Base-by-base conservation (phyloP, 148 eudicot genomes). In the Persicaria tinctoria region DNA sequence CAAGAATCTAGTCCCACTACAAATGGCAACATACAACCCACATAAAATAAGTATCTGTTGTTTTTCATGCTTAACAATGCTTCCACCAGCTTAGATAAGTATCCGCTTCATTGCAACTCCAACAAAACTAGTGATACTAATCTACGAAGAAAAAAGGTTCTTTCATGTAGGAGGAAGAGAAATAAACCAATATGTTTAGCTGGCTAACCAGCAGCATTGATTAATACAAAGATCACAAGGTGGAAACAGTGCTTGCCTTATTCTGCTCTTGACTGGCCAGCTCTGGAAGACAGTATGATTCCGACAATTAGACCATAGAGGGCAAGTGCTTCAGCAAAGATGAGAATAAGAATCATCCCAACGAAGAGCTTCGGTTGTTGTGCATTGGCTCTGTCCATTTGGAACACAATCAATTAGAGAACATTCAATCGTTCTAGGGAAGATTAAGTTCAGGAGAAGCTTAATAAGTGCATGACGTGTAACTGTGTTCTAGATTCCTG, bases 241-340 rank as follows among this genome's bases (percentile, higher is more conserved):
- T 11, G 66, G 18, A 17, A 48, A 46, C 2, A 44, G 18, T 48
- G 74, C 54, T 71, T 47, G 54, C 74, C 84, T 83, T 81, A 85
- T 69, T 85, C 88, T 48, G 88, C 88, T 81, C 86, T 83, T 20
- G 89, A 86, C 64, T 86, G 89, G 45, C 89, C 89, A 74, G 89
- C 89, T 32, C 89, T 83, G 38, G 89, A 86, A 71, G 86, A 84
- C 82, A 86, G 76, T 76, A 86, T 86, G 76, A 86, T 86, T 17
- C 86, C 89, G 6, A 86, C 89, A 75, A 86, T 86, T 77, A 86
- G 89, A 75, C 89, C 89, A 41, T 86, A 86, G 41, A 86, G 82
- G 55, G 89, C 89, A 55, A 86, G 82, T 41, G 89, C 86, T 82
- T 86, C 89, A 68, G 89, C 89, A 57, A 86, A 83, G 63, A 86